Percentiles rank a stretch among this genome's conserved stretches.
phyloP scores from a whole-genome alignment of 2,329 filamentous ascomycete species.

The Hymenotorrendiella dingleyae region DNA sequence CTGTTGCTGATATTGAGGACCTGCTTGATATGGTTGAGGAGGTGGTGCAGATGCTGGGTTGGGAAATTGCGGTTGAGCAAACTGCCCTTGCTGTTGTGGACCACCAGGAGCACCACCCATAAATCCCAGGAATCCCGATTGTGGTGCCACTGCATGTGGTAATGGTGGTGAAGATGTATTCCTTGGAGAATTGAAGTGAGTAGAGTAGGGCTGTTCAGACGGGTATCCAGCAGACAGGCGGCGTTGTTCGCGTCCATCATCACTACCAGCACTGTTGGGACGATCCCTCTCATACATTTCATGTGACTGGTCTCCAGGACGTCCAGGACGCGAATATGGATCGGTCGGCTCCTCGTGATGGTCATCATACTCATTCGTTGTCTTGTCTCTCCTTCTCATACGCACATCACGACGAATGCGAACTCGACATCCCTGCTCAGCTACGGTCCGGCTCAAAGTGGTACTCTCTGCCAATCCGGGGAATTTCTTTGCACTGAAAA shows the following conservation, averaged over 20 bases:
- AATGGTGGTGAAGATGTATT: slow-evolving; percentile 1
- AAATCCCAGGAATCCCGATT: slow-evolving; percentile 29
- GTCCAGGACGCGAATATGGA: slow-evolving; percentile 42
- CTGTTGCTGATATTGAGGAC: slow-evolving; percentile 11
- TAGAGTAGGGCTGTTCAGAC: too few species aligned
- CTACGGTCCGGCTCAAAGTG: slow-evolving; percentile 78
- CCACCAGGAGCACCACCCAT: slow-evolving; percentile 18
- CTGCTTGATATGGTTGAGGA: slow-evolving; percentile 24
- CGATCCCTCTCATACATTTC: slow-evolving; percentile 7
- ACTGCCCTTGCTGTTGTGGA: slow-evolving; percentile 5
- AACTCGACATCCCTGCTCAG: slow-evolving; percentile 94
- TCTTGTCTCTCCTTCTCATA: slow-evolving; percentile 78
- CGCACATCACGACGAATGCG: slow-evolving; percentile 90
- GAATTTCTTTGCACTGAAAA: slow-evolving; percentile 98
- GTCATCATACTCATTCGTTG: slow-evolving; percentile 45
- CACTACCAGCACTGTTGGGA: slow-evolving; percentile 19
- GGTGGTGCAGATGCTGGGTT: slow-evolving; percentile 10
- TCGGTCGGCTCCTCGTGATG: slow-evolving; percentile 48
- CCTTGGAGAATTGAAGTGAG: too few species aligned
- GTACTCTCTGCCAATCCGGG: slow-evolving; percentile 90
- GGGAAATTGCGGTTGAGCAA: slow-evolving; percentile 13
- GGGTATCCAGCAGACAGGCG: slow-evolving; percentile 42
- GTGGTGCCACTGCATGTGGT: background rate
- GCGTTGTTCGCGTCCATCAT: slow-evolving; percentile 31
- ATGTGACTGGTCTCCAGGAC: slow-evolving; percentile 21